phyloP scores from a whole-genome alignment of 1,139 yeast genomes.

The Nadsonia commutata region DNA sequence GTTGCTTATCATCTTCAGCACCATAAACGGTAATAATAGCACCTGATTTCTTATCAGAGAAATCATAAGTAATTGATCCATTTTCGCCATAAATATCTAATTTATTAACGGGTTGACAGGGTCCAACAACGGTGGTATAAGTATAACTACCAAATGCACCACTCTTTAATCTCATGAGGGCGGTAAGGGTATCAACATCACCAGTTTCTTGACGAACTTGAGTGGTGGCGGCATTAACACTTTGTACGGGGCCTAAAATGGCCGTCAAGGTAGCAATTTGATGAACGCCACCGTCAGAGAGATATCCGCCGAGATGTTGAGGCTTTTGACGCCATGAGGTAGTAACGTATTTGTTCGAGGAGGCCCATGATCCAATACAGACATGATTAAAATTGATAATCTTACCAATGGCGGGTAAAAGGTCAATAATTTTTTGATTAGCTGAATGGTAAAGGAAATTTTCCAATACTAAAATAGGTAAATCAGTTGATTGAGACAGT shows the following conservation, averaged over 20 bases:
- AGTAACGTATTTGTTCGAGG: conserved; percentile 45
- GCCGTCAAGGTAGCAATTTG: conserved; percentile 76
- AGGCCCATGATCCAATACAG: conserved; percentile 68
- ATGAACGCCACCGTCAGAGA: conserved; percentile 93
- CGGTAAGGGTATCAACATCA: conserved; percentile 61
- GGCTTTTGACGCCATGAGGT: conserved; percentile 73
- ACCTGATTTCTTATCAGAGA: conserved; percentile 41
- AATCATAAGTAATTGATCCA: conserved; percentile 58
- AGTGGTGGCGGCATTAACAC: conserved; percentile 56
- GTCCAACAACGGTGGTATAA: conserved; percentile 84
- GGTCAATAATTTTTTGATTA: conserved; percentile 36
- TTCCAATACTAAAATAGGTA: conserved; percentile 69
- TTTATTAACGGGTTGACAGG: conserved; percentile 50
- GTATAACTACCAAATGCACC: conserved; percentile 79
- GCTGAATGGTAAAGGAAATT: conserved; percentile 66
- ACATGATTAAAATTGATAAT: conserved; percentile 63
- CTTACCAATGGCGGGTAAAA: conserved; percentile 58
- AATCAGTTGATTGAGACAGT: conserved; percentile 38
- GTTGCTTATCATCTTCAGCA: conserved; percentile 32
- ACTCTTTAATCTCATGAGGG: conserved; percentile 45
- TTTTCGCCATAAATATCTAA: conserved; percentile 63
- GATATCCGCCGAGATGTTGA: conserved; percentile 79
- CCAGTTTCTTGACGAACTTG: conserved; percentile 70
- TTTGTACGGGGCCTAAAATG: conserved; percentile 58
- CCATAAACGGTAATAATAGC: conserved; percentile 28